A percentile compares a stretch with the other conserved stretches of the same genome.
These are phyloP conservation scores for Tetracladium setigerum DNA, from an alignment of 495 filamentous ascomycete genomes.

Conservation along the genomic window DNA sequence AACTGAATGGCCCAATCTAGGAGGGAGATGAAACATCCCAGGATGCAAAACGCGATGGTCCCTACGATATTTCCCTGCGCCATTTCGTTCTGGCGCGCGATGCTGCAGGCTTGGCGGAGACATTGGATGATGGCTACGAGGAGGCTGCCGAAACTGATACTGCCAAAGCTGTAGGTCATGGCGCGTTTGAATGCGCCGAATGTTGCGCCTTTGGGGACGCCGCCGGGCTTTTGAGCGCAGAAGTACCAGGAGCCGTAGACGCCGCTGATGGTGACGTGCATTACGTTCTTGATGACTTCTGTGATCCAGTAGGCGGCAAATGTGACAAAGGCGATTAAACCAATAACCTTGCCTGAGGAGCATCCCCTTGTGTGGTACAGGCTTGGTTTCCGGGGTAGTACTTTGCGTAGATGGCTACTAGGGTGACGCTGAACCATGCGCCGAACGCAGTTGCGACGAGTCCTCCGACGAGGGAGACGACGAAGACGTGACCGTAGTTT, in stretches of 20 bases:
- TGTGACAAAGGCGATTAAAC: constrained; percentile 76
- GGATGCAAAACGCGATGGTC: constrained; percentile 57
- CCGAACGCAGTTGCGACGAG: constrained; percentile 65
- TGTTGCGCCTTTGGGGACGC: constrained; percentile 67
- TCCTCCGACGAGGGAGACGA: constrained; percentile 75
- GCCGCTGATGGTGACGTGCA: constrained; percentile 80
- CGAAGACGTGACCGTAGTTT: constrained; percentile 74
- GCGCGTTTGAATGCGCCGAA: constrained; percentile 68
- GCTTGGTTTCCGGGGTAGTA: constrained; percentile 65
- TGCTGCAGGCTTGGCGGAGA: constrained; percentile 65
- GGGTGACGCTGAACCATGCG: constrained; percentile 53
- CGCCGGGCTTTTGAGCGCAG: constrained; percentile 48
- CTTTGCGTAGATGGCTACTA: constrained; percentile 66
- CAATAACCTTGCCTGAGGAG: constrained; percentile 67
- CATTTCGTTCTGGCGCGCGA: constrained; percentile 58
- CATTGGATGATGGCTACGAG: constrained; percentile 84
- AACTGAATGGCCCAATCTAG: constrained; percentile 80
- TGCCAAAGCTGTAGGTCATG: constrained; percentile 85
- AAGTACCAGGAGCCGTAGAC: constrained; percentile 96
- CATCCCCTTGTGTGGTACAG: constrained; percentile 59
- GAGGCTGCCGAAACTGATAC: constrained; percentile 77
- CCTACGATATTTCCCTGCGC: constrained; percentile 62
- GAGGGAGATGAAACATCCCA: constrained; percentile 68
- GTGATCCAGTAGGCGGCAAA: constrained; percentile 90
- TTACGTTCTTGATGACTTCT: constrained; percentile 86